Conservation (phyloP, 2,329 filamentous ascomycete genomes). For the Mariannaea elegans region DNA sequence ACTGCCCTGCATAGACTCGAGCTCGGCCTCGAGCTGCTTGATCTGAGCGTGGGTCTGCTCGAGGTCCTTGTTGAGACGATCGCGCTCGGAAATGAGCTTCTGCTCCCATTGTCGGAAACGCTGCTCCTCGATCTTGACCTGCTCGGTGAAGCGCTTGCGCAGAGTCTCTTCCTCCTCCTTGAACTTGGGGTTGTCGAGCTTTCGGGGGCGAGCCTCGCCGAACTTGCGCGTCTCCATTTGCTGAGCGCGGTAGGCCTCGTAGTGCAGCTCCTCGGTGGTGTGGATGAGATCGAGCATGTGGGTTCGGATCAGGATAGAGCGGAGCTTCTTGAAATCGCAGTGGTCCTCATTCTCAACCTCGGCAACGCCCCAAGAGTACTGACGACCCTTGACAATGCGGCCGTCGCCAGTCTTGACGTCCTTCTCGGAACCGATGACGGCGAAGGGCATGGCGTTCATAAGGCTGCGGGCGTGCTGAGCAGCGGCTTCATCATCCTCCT, state of each 20-base stretch:
- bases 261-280: conserved; percentile 99
- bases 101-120: conserved; percentile 99
- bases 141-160: conserved; percentile 98
- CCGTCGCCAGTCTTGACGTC: conserved; percentile 97
- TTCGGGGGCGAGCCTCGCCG: conserved; percentile 94
- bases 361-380: conserved; percentile 99
- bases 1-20: conserved; percentile 92
- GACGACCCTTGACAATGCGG: conserved; percentile 97
- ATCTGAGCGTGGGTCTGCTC: conserved; percentile 96
- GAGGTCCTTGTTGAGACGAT: conserved; percentile 99
- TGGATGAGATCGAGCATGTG: conserved; percentile 99
- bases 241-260: conserved; percentile 98
- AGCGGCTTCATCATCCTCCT: conserved; percentile 97
- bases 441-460: conserved; percentile 98
- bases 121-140: conserved; percentile 99
- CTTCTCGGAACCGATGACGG: conserved; percentile 98
- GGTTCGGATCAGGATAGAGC: conserved; percentile 96
- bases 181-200: conserved; percentile 99
- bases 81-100: conserved; percentile 98
- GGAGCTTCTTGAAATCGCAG: conserved; percentile 99
- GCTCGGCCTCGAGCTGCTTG: conserved; percentile 90
- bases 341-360: conserved; percentile 99
- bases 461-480: conserved; percentile 93
- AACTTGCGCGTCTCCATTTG: conserved; percentile 99
- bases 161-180: conserved; percentile 99